Evolutionary conservation across 2,329 filamentous ascomycete species (phyloP), one percentile per base, ranked within the genome.

Genomic region (Chaetoscypha palmicola): DNA sequence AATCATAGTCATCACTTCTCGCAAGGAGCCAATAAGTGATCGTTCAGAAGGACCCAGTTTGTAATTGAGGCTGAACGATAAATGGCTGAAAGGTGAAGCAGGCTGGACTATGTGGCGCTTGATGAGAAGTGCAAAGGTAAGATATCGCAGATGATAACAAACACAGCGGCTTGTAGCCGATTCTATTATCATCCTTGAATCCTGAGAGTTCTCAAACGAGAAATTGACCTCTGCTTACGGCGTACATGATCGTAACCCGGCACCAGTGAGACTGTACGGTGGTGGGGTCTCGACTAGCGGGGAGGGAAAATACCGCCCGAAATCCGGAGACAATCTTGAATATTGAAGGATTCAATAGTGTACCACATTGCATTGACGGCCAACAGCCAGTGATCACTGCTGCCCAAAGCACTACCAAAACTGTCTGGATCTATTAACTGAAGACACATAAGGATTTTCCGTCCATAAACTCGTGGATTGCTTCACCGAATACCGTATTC

Each of bases 231-330:
- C 4, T 34, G 32, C 32, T 34, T 12, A 39, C 22, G 11, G n/a
- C 23, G 14, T n/a, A 19, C n/a, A 30, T 39, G 22, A 16, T 30
- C 37, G 37, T 30, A 39, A 26, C 16, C 19, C 22, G 14, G n/a
- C 4, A 30, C 37, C 23, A 39, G 37, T 39, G 37, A 39, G 37
- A 39, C 23, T 39, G 28, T 39, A 39, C 23, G 21, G n/a, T n/a
- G 37, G 20, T 14, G 37, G 37, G 37, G 12, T 30, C n/a, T 16
- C 16, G 17, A 9, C 21, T n/a, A n/a, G n/a, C n/a, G n/a, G 23
- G 11, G 23, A 30, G n/a, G 14, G 19, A 28, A 16, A 23, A 11
- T 12, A 4, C 12, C 20, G 12, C 14, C 37, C n/a, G 23, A 39
- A 20, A 16, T 21, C 24, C 37, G 37, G 24, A 28, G 21, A 14